Conservation (phyloP, 805 yeast species). For the Lachancea waltii region DNA sequence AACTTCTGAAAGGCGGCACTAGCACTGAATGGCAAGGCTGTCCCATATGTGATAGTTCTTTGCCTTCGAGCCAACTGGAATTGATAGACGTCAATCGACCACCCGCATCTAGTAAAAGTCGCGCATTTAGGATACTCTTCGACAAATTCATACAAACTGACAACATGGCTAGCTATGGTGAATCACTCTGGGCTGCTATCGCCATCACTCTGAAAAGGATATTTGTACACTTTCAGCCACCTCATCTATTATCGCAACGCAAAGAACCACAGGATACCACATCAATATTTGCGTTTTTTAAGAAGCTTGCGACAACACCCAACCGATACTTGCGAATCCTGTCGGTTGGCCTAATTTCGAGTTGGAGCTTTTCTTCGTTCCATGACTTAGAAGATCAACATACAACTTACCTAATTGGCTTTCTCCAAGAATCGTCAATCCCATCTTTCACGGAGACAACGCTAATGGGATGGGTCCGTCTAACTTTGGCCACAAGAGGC, state of each 20-base stretch:
- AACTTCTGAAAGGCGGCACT: slow-evolving; percentile 4
- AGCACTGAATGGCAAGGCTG: slow-evolving; percentile 15
- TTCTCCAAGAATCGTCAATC: slow-evolving; percentile 34
- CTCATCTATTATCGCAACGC: slow-evolving; percentile 24
- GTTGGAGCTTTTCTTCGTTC: slow-evolving; percentile 37
- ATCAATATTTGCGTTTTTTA: slow-evolving; percentile 37
- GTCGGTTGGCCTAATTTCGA: slow-evolving; percentile 47
- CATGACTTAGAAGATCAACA: slow-evolving; percentile 37
- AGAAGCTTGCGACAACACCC: slow-evolving; percentile 34
- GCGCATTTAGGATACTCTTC: slow-evolving; percentile 27
- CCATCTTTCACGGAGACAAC: slow-evolving; percentile 52
- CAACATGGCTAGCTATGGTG: slow-evolving; percentile 19
- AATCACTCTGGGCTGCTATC: slow-evolving; percentile 37
- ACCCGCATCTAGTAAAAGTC: slow-evolving; percentile 13
- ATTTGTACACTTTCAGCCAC: slow-evolving; percentile 49
- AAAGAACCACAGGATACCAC: slow-evolving; percentile 4
- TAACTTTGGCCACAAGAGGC: slow-evolving; percentile 57
- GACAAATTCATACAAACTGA: slow-evolving; percentile 22
- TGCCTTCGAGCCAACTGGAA: slow-evolving; percentile 10
- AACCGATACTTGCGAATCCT: slow-evolving; percentile 53
- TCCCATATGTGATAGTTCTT: slow-evolving; percentile 19
- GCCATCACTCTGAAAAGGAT: slow-evolving; percentile 42
- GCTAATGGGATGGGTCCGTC: slow-evolving; percentile 55
- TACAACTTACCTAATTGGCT: slow-evolving; percentile 40
- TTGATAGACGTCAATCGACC: slow-evolving; percentile 30